Evolutionary conservation across 495 filamentous ascomycete species (phyloP).

Genomic region (Daldinia vernicosa): DNA sequence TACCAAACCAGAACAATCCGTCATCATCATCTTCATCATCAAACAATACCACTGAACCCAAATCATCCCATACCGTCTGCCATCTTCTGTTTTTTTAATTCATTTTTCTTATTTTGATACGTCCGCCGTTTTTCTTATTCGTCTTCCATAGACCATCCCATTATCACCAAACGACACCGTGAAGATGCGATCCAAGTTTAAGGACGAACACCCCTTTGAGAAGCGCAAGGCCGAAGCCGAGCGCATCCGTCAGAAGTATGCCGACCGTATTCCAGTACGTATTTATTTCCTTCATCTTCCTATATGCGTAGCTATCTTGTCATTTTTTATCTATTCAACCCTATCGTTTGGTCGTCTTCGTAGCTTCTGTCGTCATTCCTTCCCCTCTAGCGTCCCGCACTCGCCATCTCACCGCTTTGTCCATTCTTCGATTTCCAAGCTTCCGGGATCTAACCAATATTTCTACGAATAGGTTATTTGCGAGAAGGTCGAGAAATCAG

Average conservation of each 20-base stretch:
- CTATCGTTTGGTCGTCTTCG: not conserved
- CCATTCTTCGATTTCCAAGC: not conserved
- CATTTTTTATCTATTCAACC: not conserved
- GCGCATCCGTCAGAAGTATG: slow-evolving; percentile 98
- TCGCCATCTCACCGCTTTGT: slow-evolving; percentile 25
- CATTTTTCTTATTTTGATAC: not conserved
- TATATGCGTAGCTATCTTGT: not conserved
- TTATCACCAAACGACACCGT: slow-evolving; percentile 34
- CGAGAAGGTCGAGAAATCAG: slow-evolving; percentile 98
- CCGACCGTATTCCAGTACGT: slow-evolving; percentile 97
- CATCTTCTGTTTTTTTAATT: slow-evolving; percentile 12
- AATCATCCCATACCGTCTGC: slow-evolving; percentile 7
- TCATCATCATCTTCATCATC: slow-evolving; percentile 18
- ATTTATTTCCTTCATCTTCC: slow-evolving; percentile 10
- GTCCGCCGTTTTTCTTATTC: not conserved
- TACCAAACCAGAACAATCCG: slow-evolving; percentile 25
- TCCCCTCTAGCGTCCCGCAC: slow-evolving; percentile 1
- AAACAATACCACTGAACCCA: not conserved
- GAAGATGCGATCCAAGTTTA: slow-evolving; percentile 97
- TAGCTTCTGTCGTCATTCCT: slow-evolving; percentile 4
- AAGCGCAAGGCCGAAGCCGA: slow-evolving; percentile 99
- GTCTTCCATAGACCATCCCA: not conserved
- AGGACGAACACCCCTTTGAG: slow-evolving; percentile 99
- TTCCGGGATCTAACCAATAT: slow-evolving; percentile 6
- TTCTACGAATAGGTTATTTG: slow-evolving; percentile 82